Evolutionary conservation across 768 basidiomycete species (phyloP).

Genomic region (Cyclocybe cylindracea): DNA sequence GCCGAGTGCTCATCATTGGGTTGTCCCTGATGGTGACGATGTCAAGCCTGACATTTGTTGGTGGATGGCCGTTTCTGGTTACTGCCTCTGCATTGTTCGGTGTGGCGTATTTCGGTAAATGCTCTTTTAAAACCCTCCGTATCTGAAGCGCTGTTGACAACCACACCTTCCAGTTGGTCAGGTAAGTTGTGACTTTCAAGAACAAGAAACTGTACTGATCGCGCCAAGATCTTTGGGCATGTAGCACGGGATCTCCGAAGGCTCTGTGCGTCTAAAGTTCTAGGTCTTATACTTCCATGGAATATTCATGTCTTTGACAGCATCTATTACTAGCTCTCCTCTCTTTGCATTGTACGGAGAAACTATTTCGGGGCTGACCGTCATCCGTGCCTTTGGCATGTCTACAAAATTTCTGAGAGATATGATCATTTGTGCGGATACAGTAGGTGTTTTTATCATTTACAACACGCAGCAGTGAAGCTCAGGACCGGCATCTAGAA

Average conservation of each 20-base stretch:
- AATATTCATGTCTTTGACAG: slow-evolving; percentile 10
- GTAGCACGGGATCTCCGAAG: slow-evolving; percentile 79
- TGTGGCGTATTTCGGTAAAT: background rate
- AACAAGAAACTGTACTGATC: no score
- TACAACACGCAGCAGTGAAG: no score
- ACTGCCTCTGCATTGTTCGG: background rate
- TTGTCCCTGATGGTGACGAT: slow-evolving; percentile 71
- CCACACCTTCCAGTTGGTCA: no score
- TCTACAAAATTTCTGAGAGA: slow-evolving; percentile 84
- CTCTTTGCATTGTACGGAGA: slow-evolving; percentile 47
- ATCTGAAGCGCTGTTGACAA: no score
- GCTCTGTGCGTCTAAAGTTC: slow-evolving; percentile 43
- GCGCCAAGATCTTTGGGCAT: slow-evolving; percentile 59
- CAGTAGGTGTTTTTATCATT: slow-evolving; percentile 45
- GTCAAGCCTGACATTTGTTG: slow-evolving; percentile 72
- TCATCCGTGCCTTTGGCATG: slow-evolving; percentile 83
- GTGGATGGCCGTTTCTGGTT: slow-evolving; percentile 66
- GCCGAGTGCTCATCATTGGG: slow-evolving; percentile 69
- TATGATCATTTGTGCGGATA: slow-evolving; percentile 82
- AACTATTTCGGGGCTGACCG: slow-evolving; percentile 42
- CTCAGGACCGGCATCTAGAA: slow-evolving; percentile 28
- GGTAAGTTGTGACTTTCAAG: no score
- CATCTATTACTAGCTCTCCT: slow-evolving; percentile 38
- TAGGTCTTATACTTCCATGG: no score
- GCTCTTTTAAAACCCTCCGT: background rate